Percentiles rank a stretch among this genome's conserved stretches.
phyloP scores from a whole-genome alignment of 257 asterid species.

The Ligustrum vulgare region DNA sequence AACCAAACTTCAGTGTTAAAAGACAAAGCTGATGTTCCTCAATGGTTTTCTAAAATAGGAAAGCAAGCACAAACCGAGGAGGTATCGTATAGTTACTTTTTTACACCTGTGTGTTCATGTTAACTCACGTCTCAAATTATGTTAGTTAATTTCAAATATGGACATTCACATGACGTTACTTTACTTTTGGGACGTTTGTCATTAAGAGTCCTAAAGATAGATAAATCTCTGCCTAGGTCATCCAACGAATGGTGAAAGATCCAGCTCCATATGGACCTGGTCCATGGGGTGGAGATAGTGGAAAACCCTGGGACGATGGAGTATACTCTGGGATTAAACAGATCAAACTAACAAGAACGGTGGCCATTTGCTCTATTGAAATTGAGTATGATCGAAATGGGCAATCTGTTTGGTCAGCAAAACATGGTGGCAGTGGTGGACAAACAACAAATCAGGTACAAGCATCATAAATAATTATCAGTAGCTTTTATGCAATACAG shows the following conservation, averaged over 20 bases:
- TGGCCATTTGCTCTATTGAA: constrained; percentile 58
- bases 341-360: constrained; percentile 49
- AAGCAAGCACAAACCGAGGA: constrained; percentile 45
- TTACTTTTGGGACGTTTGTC: neutral
- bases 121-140: neutral
- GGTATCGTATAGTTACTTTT: constrained; percentile 33
- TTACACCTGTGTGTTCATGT: neutral
- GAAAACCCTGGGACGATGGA: constrained; percentile 91
- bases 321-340: constrained; percentile 76
- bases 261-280: constrained; percentile 82
- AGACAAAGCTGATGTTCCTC: constrained; percentile 33
- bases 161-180: neutral
- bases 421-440: constrained; percentile 66
- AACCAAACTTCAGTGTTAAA: constrained; percentile 26
- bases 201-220: constrained; percentile 6
- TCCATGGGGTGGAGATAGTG: constrained; percentile 95
- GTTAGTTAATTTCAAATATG: neutral
- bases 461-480: neutral
- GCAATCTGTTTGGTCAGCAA: constrained; percentile 84
- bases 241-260: constrained; percentile 43
- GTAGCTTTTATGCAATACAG: neutral
- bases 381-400: constrained; percentile 85
- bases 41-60: constrained; percentile 47
- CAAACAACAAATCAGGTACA: constrained; percentile 49
- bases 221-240: constrained; percentile 30